Base-by-base conservation (phyloP, 805 yeast genomes). In the Maudiozyma barnettii region DNA sequence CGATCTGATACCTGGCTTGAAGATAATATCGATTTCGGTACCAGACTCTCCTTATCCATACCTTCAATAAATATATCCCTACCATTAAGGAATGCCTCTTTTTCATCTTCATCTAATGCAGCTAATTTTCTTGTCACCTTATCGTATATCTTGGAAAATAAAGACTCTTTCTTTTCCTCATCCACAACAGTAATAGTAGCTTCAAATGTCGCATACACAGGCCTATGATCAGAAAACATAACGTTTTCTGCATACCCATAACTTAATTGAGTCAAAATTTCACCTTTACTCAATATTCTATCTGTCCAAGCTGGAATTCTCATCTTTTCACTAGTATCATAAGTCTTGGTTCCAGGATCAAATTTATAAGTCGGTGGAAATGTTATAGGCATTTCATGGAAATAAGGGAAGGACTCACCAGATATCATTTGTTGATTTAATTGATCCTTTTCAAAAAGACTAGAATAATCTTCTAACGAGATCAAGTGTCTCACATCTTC, bases 241-340 rank as follows among this genome's bases (percentile, higher is more conserved):
- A 86, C 71, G 21, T 73, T 70, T 19, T 72, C 76, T 9, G 73
- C 77, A 44, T 82, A 71, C 13, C 78, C 74, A 61, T 91, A 93
- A 7, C 69, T 65, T 1, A 74, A 51, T 51, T 84, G 91, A 41
- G 68, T 71, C 48, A 90, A 62, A 10, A 75, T 70, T n/a, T 68
- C 67, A 14, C 84, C 81, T 22, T 84, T 70, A 57, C 79, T 81
- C 43, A 90, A 65, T 30, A 91, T 81, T 48, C 99, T 70, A 67
- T 93, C 99, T 2, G 98, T 90, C 99, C 99, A 93, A 0, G 99
- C 95, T 1, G 99, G 99, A 12, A 86, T 81, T 51, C 99, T 77
- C 64, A 81, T 82, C 65, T 93, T 93, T 58, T 91, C 98, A 38
- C 95, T 82, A 0, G 95, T 77, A 63, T 93, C 99, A 61, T 90